phyloP scores from a whole-genome alignment of 768 basidiomycete genomes.

The Termitomyces sp. region DNA sequence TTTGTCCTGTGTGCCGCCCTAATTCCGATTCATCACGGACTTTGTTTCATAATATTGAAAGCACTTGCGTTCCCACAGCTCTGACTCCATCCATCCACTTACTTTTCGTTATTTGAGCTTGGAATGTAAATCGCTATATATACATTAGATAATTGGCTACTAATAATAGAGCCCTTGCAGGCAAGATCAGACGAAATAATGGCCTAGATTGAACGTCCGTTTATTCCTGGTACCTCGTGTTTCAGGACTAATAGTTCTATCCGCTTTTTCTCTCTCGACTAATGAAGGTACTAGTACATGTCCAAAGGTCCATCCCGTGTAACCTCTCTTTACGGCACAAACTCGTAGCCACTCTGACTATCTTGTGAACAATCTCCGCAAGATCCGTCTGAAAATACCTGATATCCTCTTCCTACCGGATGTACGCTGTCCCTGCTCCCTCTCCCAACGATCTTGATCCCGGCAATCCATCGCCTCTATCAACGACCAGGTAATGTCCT shows the following conservation, averaged over 20 bases:
- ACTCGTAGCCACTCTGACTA: neutral
- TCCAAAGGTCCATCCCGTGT: neutral
- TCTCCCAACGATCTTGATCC: slow-evolving; percentile 7
- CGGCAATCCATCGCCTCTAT: slow-evolving; percentile 25
- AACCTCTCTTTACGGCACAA: neutral
- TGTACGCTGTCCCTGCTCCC: neutral
- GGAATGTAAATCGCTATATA: neutral
- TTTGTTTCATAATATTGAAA: neutral
- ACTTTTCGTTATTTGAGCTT: neutral
- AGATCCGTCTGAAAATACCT: slow-evolving; percentile 1
- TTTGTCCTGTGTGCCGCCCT: neutral
- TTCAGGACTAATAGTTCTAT: neutral
- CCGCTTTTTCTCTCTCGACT: neutral
- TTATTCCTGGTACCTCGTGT: neutral
- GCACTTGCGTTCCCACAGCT: neutral
- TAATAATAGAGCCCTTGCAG: neutral
- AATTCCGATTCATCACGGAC: neutral
- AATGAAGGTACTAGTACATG: neutral
- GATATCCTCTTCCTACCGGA: neutral
- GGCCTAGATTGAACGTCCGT: neutral
- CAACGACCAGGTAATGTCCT: slow-evolving; percentile 23
- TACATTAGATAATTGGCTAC: neutral
- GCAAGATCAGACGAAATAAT: neutral
- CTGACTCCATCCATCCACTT: neutral
- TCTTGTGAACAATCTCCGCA: slow-evolving; percentile 5